Conservation (phyloP, 1,284 basidiomycete genomes). For the Xanthoconium separans region DNA sequence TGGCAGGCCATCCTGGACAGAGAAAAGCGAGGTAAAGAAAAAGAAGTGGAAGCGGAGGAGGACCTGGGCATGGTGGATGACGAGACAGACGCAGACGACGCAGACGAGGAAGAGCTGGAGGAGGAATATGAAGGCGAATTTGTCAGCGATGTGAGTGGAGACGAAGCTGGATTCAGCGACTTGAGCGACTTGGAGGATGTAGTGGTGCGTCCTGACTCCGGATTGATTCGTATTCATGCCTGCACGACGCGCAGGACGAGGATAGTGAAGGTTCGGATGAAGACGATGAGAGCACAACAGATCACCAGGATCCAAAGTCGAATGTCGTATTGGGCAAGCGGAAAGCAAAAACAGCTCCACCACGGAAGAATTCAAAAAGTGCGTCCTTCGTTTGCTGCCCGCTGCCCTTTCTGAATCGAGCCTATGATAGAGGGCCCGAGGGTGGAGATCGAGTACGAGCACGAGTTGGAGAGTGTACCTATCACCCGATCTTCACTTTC, state of each 20-base stretch:
- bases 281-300: conserved; percentile 35
- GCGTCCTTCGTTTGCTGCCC: conserved; percentile 26
- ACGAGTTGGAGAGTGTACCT: conserved; percentile 77
- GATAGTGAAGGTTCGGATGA: conserved; percentile 39
- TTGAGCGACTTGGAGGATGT: conserved; percentile 76
- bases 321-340: conserved; percentile 64
- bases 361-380: conserved; percentile 57
- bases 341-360: conserved; percentile 49
- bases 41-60: conserved; percentile 47
- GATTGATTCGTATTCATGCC: conserved; percentile 3
- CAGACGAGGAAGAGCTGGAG: conserved; percentile 46
- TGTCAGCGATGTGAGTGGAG: conserved; percentile 80
- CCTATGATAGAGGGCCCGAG: conserved; percentile 61
- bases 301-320: conserved; percentile 36
- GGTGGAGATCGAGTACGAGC: conserved; percentile 95
- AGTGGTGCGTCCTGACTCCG: conserved; percentile 39
- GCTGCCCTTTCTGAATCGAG: conserved; percentile 16
- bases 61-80: conserved; percentile 48
- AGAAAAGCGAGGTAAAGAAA: conserved; percentile 56
- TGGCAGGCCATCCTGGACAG: conserved; percentile 90
- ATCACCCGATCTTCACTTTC: conserved; percentile 56
- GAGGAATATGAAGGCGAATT: conserved; percentile 77
- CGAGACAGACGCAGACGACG: conserved; percentile 53
- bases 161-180: conserved; percentile 63
- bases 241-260: conserved; percentile 12